Percentiles rank a stretch among this genome's conserved stretches.
These are phyloP conservation scores for Mycena amicta DNA, from an alignment of 768 basidiomycete species.

Conservation along the genomic window DNA sequence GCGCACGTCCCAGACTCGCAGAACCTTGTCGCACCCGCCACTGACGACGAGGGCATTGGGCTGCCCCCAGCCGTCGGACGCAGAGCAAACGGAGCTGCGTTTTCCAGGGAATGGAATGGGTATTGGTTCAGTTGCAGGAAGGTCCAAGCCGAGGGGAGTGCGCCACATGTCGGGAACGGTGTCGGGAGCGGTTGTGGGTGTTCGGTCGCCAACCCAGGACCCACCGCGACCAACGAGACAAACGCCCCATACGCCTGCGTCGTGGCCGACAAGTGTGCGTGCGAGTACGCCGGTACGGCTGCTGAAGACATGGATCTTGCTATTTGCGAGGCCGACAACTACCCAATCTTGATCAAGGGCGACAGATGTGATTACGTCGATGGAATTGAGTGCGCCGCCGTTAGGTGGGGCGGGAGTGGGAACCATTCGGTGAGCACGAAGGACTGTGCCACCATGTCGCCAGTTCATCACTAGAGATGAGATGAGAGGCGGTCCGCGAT, in stretches of 20 bases:
- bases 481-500: neutral
- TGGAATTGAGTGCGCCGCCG: conserved; percentile 39
- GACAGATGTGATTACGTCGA: conserved; percentile 83
- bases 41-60: conserved; percentile 81
- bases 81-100: conserved; percentile 58
- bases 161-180: conserved; percentile 44
- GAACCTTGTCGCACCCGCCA: conserved; percentile 88
- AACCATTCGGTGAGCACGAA: conserved; percentile 62
- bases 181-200: conserved; percentile 1
- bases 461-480: conserved; percentile 69
- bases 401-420: conserved; percentile 29
- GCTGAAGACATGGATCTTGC: conserved; percentile 84
- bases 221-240: conserved; percentile 76
- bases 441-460: conserved; percentile 71
- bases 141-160: conserved; percentile 48
- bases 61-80: conserved; percentile 90
- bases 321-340: conserved; percentile 86
- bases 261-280: conserved; percentile 82
- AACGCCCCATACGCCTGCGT: conserved; percentile 91
- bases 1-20: conserved; percentile 91
- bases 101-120: conserved; percentile 31
- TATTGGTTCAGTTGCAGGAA: conserved; percentile 23
- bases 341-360: conserved; percentile 84
- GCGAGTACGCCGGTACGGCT: conserved; percentile 74
- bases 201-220: conserved; percentile 28